These are phyloP conservation scores for Neurospora terricola DNA, from an alignment of 495 filamentous ascomycete species.

Conservation along the genomic window DNA sequence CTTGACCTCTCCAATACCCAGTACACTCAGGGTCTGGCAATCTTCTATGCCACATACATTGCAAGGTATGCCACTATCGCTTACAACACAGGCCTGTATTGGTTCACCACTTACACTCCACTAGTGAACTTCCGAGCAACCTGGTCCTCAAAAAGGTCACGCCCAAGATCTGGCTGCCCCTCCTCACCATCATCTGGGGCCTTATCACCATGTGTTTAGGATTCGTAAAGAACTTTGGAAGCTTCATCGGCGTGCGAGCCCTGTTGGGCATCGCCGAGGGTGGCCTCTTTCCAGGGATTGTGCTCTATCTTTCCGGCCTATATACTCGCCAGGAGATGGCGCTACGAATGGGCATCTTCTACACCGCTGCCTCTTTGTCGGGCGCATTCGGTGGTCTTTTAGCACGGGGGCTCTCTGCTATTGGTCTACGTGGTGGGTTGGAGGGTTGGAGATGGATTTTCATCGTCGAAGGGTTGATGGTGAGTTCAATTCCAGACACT, in stretches of 20 bases:
- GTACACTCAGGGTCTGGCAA: constrained; percentile 55
- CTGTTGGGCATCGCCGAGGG: constrained; percentile 58
- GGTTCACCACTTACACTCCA: background rate
- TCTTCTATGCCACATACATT: constrained; percentile 50
- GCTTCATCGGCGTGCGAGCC: constrained; percentile 66
- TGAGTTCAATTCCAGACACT: constrained; percentile 15
- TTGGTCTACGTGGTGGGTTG: constrained; percentile 28
- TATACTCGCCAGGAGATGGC: constrained; percentile 41
- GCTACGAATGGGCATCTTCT: constrained; percentile 44
- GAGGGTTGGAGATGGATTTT: constrained; percentile 45
- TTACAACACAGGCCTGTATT: too few species aligned
- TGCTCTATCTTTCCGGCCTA: constrained; percentile 39
- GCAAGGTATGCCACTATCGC: constrained; percentile 21
- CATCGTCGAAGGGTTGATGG: constrained; percentile 38
- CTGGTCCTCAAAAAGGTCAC: constrained; percentile 66
- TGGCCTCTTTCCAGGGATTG: constrained; percentile 40
- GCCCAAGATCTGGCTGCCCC: constrained; percentile 50
- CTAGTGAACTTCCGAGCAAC: constrained; percentile 73
- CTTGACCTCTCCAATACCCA: constrained; percentile 54
- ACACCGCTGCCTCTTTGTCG: constrained; percentile 44
- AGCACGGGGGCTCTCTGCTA: constrained; percentile 32
- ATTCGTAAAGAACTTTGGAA: constrained; percentile 60
- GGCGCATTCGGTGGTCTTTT: constrained; percentile 46
- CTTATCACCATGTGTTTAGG: constrained; percentile 57
- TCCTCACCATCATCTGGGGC: constrained; percentile 47